Percentiles rank a stretch among this genome's conserved stretches.
Evolutionary conservation across 257 asterid species (phyloP).

Genomic region (Penstemon barbatus): DNA sequence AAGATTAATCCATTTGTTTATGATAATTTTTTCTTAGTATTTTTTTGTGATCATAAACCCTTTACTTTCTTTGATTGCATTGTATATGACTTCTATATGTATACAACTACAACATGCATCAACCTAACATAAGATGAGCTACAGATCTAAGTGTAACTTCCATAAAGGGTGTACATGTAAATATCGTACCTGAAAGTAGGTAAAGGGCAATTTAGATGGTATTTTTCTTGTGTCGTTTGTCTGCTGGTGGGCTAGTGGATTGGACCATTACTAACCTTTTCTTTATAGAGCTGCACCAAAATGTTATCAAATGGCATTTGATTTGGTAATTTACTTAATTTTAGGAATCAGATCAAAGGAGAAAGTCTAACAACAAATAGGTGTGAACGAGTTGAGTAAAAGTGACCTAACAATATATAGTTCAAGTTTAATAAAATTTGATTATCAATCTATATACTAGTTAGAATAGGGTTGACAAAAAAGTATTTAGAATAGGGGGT

Average conservation of each 20-base stretch:
- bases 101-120: background rate
- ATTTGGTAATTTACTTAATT: constrained; percentile 1
- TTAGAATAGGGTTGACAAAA: too few species aligned
- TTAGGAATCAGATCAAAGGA: background rate
- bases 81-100: too few species aligned
- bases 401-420: too few species aligned
- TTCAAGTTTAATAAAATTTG: too few species aligned
- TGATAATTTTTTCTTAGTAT: too few species aligned
- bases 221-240: background rate
- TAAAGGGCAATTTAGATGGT: constrained; percentile 2
- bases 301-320: background rate
- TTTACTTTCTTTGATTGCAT: too few species aligned
- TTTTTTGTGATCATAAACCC: too few species aligned
- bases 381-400: too few species aligned
- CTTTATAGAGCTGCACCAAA: constrained; percentile 5
- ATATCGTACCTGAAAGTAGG: background rate
- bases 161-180: background rate
- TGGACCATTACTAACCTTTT: background rate
- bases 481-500: too few species aligned
- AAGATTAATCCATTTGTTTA: too few species aligned
- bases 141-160: background rate
- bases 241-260: background rate
- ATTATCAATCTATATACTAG: too few species aligned
- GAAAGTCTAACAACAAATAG: background rate
- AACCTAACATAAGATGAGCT: constrained; percentile 1